Evolutionary conservation across 495 filamentous ascomycete genomes (phyloP).

Genomic region (Cryomyces minteri): DNA sequence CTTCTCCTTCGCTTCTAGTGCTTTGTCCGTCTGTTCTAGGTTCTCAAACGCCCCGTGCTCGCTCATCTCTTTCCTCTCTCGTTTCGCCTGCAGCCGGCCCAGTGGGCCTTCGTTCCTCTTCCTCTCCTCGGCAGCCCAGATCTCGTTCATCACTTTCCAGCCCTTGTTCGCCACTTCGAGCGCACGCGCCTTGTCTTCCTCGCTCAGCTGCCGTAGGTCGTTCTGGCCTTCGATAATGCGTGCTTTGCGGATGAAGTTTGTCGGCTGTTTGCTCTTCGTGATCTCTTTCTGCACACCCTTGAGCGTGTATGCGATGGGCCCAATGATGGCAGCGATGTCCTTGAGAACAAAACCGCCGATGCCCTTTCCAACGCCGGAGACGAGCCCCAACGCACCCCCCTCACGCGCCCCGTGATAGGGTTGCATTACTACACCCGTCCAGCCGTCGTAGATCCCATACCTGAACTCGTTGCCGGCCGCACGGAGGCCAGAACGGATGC

Average conservation of each 20-base stretch:
- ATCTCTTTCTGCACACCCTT: slow-evolving; percentile 37
- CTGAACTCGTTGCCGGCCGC: slow-evolving; percentile 50
- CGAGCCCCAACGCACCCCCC: slow-evolving; percentile 38
- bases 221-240: slow-evolving; percentile 13
- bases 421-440: slow-evolving; percentile 48
- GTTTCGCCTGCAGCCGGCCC: not conserved
- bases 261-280: slow-evolving; percentile 11
- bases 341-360: slow-evolving; percentile 57
- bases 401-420: slow-evolving; percentile 44
- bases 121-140: not conserved
- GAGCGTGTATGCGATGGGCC: slow-evolving; percentile 43
- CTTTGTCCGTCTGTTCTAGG: slow-evolving; percentile 1
- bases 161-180: not conserved
- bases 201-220: slow-evolving; percentile 3
- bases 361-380: slow-evolving; percentile 57
- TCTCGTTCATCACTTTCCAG: not conserved
- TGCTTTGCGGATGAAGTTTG: slow-evolving; percentile 8
- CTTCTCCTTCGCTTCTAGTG: not conserved
- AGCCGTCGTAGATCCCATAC: slow-evolving; percentile 55
- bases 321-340: slow-evolving; percentile 41
- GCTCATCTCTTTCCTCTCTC: slow-evolving; percentile 2
- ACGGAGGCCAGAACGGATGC: slow-evolving; percentile 44
- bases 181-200: not conserved
- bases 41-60: slow-evolving; percentile 6
- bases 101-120: not conserved